Evolutionary conservation across 1,139 yeast species (phyloP), one percentile per base, ranked within the genome.

Genomic region (Meyerozyma athensensis): DNA sequence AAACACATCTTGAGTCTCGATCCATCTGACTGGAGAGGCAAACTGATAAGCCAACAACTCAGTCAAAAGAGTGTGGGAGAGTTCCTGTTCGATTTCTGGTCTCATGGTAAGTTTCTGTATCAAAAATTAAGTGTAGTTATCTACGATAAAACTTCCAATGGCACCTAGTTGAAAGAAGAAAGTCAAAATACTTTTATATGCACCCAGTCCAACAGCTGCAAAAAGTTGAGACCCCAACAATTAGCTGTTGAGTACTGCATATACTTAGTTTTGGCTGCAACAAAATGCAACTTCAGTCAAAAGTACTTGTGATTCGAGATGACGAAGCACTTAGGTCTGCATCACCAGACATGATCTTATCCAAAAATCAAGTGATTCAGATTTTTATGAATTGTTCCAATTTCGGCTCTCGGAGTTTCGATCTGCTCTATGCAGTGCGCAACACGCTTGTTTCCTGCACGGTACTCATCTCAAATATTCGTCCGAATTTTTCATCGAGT

Each of bases 21-120:
- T 94, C 97, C 99, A 92, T 77, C 97, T 82, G 49, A 92, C 99
- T 35, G 99, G 98, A 46, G 97, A 90, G 34, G 99, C 98, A 59
- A 92, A 92, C 67, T 92, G 99, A 69, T 90, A 92, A 36, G 98
- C 97, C 68, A 92, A 76, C 54, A 92, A 79, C 76, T 92, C 98
- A 19, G 97, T 89, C 61, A 92, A 76, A 52, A 92, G 76, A 47
- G 89, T 83, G 63, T 92, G 97, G 49, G 98, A 95, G 52, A 92
- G 79, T 63, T 92, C 97, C 72, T 92, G 98, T 74, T 92, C 95
- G 49, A 89, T 83, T 75, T 92, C 97, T 49, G 98, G 96, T 67
- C 87, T 87, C 97, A 92, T 92, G 30, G 36, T 48, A 39, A 19
- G 18, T 5, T n/a, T n/a, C 23, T 22, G 23, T 10, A 14, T 9